Conservation (phyloP, 306 rosid species). For the Rubus idaeus region DNA sequence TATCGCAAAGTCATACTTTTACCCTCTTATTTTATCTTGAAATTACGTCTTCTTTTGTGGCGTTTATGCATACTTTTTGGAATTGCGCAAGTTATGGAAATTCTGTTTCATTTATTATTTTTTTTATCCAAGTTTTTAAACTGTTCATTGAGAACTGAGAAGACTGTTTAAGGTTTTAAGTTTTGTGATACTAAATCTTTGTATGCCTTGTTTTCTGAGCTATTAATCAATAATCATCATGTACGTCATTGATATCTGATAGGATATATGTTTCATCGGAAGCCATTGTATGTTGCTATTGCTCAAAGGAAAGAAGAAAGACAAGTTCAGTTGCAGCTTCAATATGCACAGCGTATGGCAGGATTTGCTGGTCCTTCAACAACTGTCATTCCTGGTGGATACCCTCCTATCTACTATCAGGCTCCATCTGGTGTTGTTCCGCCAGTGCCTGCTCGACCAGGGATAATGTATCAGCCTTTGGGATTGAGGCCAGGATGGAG, state of each 20-base stretch:
- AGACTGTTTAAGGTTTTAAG: not conserved
- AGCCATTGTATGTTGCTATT: slow-evolving; percentile 79
- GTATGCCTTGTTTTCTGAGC: not conserved
- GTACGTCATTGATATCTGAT: slow-evolving; percentile 25
- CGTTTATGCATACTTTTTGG: not conserved
- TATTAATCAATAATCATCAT: slow-evolving; percentile 4
- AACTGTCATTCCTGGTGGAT: slow-evolving; percentile 62
- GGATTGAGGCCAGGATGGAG: slow-evolving; percentile 72
- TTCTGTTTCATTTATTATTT: not conserved
- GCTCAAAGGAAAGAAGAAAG: slow-evolving; percentile 95
- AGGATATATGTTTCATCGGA: slow-evolving; percentile 79
- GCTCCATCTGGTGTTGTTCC: slow-evolving; percentile 55
- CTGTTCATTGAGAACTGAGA: not conserved
- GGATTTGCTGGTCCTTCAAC: slow-evolving; percentile 60
- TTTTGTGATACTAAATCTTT: not conserved
- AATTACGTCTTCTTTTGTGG: not conserved
- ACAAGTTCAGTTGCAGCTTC: slow-evolving; percentile 66
- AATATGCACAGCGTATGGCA: slow-evolving; percentile 51
- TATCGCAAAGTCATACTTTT: not conserved
- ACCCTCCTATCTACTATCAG: slow-evolving; percentile 69
- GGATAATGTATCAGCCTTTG: slow-evolving; percentile 60
- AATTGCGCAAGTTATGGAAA: not conserved
- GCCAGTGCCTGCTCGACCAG: slow-evolving; percentile 55
- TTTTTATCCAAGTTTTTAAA: not conserved
- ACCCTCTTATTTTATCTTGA: not conserved